Evolutionary conservation across 306 rosid species (phyloP).

Genomic region (Medicago arabica): DNA sequence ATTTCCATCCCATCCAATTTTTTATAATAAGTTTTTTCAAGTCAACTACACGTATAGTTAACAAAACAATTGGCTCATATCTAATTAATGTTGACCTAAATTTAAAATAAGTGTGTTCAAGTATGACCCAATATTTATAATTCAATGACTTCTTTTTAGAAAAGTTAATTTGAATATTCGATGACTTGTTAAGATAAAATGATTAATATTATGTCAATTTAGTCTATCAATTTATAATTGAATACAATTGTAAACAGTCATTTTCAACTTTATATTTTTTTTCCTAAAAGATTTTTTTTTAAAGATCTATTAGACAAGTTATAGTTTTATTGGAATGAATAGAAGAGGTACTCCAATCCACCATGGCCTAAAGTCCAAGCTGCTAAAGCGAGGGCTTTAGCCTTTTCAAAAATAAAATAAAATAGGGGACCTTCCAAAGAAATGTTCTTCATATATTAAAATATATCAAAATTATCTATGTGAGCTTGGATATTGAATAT

Average conservation of each 20-base stretch:
- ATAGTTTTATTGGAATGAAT: no score
- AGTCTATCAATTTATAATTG: not conserved
- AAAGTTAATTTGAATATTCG: no score
- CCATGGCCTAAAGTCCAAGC: no score
- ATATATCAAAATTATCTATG: no score
- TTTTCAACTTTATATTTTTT: not conserved
- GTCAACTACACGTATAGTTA: not conserved
- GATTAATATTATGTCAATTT: conserved; percentile 4
- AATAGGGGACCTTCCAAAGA: no score
- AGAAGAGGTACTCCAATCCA: no score
- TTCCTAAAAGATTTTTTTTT: not conserved
- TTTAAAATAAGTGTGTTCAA: not conserved
- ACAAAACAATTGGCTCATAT: not conserved
- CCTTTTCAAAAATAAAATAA: no score
- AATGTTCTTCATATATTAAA: no score
- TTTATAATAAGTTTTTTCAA: not conserved
- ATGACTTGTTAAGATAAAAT: conserved; percentile 11
- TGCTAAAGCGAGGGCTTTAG: no score
- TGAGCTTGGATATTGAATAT: no score
- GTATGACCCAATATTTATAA: not conserved
- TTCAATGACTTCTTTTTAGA: not conserved
- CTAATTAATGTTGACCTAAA: not conserved
- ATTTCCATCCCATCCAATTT: not conserved
- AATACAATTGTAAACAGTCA: not conserved
- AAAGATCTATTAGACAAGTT: no score